Evolutionary conservation across 768 basidiomycete genomes (phyloP).

Genomic region (Kwoniella shandongensis): DNA sequence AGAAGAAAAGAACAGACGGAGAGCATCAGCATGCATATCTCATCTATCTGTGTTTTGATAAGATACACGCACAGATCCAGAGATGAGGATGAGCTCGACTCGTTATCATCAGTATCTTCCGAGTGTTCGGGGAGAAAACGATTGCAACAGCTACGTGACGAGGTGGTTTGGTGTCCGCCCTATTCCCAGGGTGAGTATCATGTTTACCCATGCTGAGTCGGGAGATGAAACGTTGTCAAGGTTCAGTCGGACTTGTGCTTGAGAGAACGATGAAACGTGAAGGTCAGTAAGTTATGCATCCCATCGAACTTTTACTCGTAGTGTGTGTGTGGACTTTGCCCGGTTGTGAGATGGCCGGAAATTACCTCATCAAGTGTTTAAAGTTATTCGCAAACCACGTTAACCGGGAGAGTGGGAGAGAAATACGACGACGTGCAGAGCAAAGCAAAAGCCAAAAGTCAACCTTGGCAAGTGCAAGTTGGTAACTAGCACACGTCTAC

Average conservation of each 20-base stretch:
- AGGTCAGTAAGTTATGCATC: too few relatives aligned
- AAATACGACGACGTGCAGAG: background rate
- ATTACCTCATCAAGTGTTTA: background rate
- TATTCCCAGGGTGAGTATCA: too few relatives aligned
- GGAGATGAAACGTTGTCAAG: too few relatives aligned
- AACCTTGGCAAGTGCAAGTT: too few relatives aligned
- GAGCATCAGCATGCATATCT: background rate
- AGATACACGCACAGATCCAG: constrained; percentile 40
- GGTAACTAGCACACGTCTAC: too few relatives aligned
- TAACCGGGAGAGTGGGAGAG: background rate
- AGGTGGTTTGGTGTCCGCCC: constrained; percentile 8
- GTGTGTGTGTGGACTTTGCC: background rate
- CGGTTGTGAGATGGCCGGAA: background rate
- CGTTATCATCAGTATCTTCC: constrained; percentile 39
- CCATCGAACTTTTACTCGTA: background rate
- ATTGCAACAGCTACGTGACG: constrained; percentile 44
- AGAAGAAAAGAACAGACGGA: background rate
- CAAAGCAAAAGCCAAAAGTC: too few relatives aligned
- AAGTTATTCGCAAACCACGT: too few relatives aligned
- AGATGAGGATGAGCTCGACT: constrained; percentile 38
- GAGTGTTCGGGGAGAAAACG: constrained; percentile 20
- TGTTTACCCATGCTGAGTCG: constrained; percentile 13
- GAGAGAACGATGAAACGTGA: too few relatives aligned
- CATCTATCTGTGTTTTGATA: background rate
- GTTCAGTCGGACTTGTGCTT: too few relatives aligned